Percentiles rank a stretch among this genome's conserved stretches.
These are phyloP conservation scores for Clarireedia homoeocarpa DNA, from an alignment of 2,329 filamentous ascomycete species.

Conservation along the genomic window DNA sequence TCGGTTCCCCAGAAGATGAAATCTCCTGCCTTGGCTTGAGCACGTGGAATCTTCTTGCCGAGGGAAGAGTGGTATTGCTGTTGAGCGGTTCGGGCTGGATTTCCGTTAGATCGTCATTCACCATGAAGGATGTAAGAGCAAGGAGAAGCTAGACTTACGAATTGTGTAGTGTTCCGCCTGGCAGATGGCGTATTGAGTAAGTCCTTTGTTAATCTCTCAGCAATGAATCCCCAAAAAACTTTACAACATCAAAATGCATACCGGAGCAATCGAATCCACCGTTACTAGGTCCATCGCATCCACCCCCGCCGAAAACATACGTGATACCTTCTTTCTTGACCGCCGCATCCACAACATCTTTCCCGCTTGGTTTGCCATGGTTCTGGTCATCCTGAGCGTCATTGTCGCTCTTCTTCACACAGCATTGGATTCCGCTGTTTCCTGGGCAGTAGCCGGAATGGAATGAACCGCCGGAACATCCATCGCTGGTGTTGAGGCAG, in stretches of 20 bases:
- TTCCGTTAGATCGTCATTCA: too few species aligned
- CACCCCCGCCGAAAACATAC: not conserved
- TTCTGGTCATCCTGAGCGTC: not conserved
- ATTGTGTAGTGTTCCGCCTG: not conserved
- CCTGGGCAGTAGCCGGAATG: not conserved
- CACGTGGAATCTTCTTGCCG: not conserved
- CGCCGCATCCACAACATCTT: not conserved
- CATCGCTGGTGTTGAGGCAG: not conserved
- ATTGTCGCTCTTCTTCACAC: not conserved
- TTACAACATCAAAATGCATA: not conserved
- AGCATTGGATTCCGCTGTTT: not conserved
- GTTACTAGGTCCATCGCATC: not conserved
- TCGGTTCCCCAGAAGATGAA: not conserved
- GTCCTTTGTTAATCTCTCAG: not conserved
- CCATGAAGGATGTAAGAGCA: not conserved
- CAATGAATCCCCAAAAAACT: not conserved
- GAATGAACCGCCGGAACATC: not conserved
- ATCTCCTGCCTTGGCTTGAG: not conserved
- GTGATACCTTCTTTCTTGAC: not conserved
- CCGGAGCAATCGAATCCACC: not conserved
- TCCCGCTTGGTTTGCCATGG: not conserved
- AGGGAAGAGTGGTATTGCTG: not conserved
- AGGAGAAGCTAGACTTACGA: not conserved
- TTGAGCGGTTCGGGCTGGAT: not conserved
- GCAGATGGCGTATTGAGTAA: not conserved